Conservation (phyloP, 2,329 filamentous ascomycete species). For the Leptodontidium sp. region DNA sequence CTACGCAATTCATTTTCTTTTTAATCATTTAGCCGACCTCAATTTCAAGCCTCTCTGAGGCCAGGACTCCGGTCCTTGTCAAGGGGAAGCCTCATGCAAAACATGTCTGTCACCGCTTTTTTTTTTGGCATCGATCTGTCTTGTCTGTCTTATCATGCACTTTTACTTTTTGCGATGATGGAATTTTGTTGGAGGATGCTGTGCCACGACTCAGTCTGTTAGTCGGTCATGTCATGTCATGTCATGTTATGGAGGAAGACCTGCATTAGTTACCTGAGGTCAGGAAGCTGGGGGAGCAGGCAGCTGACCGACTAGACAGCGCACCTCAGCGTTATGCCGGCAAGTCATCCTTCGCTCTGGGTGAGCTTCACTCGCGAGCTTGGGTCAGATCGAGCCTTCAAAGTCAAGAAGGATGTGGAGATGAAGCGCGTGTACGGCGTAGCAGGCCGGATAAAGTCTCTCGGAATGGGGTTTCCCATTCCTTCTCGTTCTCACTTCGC, state of each 20-base stretch:
- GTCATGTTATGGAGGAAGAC: not conserved
- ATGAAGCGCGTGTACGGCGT: conserved; percentile 4
- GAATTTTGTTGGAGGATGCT: conserved; percentile 3
- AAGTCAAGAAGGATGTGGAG: not conserved
- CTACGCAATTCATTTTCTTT: not conserved
- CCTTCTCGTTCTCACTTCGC: not conserved
- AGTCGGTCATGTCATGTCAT: too few species aligned
- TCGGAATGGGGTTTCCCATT: not conserved
- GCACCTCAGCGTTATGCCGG: not conserved
- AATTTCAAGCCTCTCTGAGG: not conserved
- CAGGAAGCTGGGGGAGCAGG: not conserved
- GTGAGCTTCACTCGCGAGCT: not conserved
- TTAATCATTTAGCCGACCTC: not conserved
- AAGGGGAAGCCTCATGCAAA: not conserved
- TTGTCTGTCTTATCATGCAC: not conserved
- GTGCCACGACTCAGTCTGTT: conserved; percentile 12
- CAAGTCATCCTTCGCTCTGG: conserved; percentile 4
- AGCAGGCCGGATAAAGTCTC: not conserved
- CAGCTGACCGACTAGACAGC: conserved; percentile 17
- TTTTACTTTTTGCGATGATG: not conserved
- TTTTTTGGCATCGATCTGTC: not conserved
- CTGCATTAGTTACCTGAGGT: not conserved
- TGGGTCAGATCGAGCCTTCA: too few species aligned
- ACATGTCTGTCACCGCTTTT: conserved; percentile 15
- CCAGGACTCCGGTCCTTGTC: too few species aligned